Base-by-base conservation (phyloP, 352 stramenopile species). In the Phytophthora quininea region DNA sequence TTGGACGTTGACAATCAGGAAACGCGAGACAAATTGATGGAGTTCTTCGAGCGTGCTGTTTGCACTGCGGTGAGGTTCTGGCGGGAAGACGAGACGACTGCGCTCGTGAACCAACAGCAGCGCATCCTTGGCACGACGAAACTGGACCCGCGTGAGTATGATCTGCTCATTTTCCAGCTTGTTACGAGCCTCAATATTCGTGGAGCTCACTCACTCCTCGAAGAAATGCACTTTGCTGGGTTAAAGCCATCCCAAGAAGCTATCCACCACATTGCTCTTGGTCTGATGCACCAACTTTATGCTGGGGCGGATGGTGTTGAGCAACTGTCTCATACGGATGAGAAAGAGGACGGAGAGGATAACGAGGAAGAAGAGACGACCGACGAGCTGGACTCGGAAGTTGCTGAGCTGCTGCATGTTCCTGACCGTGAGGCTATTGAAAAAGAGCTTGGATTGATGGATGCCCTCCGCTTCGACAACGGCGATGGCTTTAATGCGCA, bases 211-310 rank as follows among this genome's bases (percentile, higher is more conserved):
- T 73, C 73, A 30, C 58, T 96, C n/a, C 37, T 96, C 48, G 83
- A 94, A 60, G 82, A 93, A 55, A 90, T 96, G 83, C 88, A 96
- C 64, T 92, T 91, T 71, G 79, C 72, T 7, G 88, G 86, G 19
- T 65, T 86, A 57, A 74, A 83, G 51, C 88, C 88, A 30, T 86
- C 76, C 8, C 64, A 81, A 30, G 74, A 86, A 54, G 89, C 84
- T 27, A 87, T 96, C 47, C 84, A 96, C 62, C 80, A 83, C 50
- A 79, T 96, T 55, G 80, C 88, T 19, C 79, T 87, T 29, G 76
- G 82, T 24, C 40, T 88, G 56, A 59, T 94, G 40, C 72, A 92
- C 46, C 67, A 77, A 55, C 54, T 84, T 38, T 56, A 76, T 52
- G 71, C 61, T 48, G 56, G 27, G 14, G 15, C 43, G 7, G 43